Evolutionary conservation across 768 basidiomycete species (phyloP), one percentile per base, ranked within the genome.

Genomic region (Boletus rex-veris): DNA sequence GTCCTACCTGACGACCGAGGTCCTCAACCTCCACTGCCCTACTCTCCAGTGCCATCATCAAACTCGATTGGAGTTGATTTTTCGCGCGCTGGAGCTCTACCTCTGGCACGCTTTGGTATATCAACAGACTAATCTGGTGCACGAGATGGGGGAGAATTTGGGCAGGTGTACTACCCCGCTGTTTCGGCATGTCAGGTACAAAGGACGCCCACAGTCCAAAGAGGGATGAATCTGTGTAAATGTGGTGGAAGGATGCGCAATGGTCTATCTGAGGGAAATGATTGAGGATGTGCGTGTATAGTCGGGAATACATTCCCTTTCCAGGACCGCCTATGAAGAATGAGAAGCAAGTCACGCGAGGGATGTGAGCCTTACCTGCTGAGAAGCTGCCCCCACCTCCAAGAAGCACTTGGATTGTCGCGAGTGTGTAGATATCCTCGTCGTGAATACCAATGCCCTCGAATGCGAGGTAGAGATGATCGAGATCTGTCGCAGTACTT

Each of bases 331-430:
- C 93, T 81, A 62, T 4, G 7, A 21, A 48, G 46, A 36, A 48
- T 60, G 49, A 51, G 57, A 53, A 37, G 31, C 18, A 5, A 33
- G 28, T 42, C 46, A 48, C 41, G 7, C 19, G 31, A 45, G 15
- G 18, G 48, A 40, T 3, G 15, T 33, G 7, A 35, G 9, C 58
- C 75, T 38, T 61, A 85, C 84, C 90, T 15, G 96, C 96, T 35
- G 94, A 97, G 79, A 99, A 99, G 68, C 87, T 90, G 16, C 94
- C 94, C 8, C 96, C 96, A 1, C 96, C 96, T 31, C 96, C 96
- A 15, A 99, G 82, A 41, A 98, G 81, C 24, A 95, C 88, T 66
- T 99, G 96, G 74, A 98, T 88, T 2, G 90, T 92, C 18, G 96
- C 96, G 16, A 96, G 79, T 7, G 92, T 82, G 69, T 94, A 98